Conservation (phyloP, 768 basidiomycete genomes). For the Suillus hirtellus region DNA sequence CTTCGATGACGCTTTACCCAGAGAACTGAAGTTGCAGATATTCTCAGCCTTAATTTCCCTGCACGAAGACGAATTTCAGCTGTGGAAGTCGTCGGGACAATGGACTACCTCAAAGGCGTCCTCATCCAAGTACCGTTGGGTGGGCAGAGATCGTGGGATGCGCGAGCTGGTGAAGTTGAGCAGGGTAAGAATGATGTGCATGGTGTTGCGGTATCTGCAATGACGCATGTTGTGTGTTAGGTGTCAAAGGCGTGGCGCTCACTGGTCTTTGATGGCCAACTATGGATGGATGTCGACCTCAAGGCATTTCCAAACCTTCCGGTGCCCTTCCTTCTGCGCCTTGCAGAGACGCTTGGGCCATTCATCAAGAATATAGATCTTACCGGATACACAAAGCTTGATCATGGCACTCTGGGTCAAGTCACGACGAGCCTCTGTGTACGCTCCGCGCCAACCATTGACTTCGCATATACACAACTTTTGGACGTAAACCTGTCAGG, state of each 20-base stretch:
- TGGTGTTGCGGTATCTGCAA: neutral
- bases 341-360: slow-evolving; percentile 58
- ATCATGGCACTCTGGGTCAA: slow-evolving; percentile 48
- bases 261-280: slow-evolving; percentile 81
- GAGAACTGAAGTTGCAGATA: slow-evolving; percentile 66
- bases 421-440: slow-evolving; percentile 58
- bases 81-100: slow-evolving; percentile 41
- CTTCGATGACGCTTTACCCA: slow-evolving; percentile 72
- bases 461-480: slow-evolving; percentile 60
- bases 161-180: slow-evolving; percentile 78
- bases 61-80: slow-evolving; percentile 59
- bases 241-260: slow-evolving; percentile 77
- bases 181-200: slow-evolving; percentile 54
- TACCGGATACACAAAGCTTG: slow-evolving; percentile 57
- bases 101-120: slow-evolving; percentile 67
- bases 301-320: slow-evolving; percentile 61
- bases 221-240: slow-evolving; percentile 39
- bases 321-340: slow-evolving; percentile 47
- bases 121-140: slow-evolving; percentile 66
- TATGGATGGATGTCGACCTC: slow-evolving; percentile 75
- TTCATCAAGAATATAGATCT: slow-evolving; percentile 67
- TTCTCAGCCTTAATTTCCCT: slow-evolving; percentile 54
- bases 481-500: slow-evolving; percentile 72
- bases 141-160: slow-evolving; percentile 71
- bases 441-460: slow-evolving; percentile 28